Conservation (phyloP, 495 filamentous ascomycete genomes). For the Neurospora sp. region DNA sequence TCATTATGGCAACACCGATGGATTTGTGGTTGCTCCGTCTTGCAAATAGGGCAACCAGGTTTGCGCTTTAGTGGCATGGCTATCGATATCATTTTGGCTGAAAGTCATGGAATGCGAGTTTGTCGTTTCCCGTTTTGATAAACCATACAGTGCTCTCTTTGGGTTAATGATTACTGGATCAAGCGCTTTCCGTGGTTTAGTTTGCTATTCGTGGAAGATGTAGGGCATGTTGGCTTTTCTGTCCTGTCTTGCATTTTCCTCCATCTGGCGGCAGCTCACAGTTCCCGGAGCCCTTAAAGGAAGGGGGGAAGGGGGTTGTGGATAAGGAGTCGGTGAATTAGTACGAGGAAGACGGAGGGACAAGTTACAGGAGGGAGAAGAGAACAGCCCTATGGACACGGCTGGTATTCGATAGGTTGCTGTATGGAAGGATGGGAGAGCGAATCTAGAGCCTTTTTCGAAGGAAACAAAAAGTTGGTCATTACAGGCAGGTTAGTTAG, state of each 20-base stretch:
- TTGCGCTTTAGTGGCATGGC: neutral
- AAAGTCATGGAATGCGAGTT: neutral
- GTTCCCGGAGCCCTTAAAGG: neutral
- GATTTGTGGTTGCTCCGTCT: neutral
- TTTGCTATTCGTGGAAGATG: neutral
- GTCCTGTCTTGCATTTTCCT: neutral
- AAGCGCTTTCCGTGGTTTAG: neutral
- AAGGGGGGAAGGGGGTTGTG: neutral
- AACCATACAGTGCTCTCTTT: neutral
- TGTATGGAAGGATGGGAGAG: neutral
- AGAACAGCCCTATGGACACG: neutral
- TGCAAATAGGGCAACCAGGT: neutral
- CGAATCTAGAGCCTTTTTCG: neutral
- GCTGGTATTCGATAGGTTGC: neutral
- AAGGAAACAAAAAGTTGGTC: neutral
- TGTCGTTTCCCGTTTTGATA: neutral
- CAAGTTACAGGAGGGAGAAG: neutral
- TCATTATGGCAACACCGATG: neutral
- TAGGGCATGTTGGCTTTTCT: neutral
- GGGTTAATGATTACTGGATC: neutral
- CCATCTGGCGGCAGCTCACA: neutral
- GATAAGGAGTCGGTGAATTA: neutral
- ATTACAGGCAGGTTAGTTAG: neutral
- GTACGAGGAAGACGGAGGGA: neutral
- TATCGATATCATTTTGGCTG: neutral